These are phyloP conservation scores for Parafenestella ontariensis DNA, from an alignment of 2,329 filamentous ascomycete species.

Conservation along the genomic window DNA sequence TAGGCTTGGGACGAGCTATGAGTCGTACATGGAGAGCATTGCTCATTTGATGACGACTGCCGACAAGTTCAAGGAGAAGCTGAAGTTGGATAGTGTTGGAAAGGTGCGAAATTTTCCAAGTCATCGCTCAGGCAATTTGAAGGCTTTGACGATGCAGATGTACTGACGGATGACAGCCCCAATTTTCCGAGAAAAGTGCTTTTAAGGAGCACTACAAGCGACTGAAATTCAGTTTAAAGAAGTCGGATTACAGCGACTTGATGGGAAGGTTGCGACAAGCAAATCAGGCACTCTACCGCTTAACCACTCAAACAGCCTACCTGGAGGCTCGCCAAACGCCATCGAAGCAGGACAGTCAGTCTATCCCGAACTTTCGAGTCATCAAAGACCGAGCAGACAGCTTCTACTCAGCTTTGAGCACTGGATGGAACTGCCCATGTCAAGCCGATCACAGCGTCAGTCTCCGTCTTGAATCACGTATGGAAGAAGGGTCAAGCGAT, in stretches of 20 bases:
- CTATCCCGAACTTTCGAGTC: constrained; percentile 27
- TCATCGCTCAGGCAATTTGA: background rate
- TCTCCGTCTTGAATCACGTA: constrained; percentile 31
- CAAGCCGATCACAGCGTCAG: constrained; percentile 30
- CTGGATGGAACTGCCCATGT: constrained; percentile 34
- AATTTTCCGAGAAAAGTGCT: constrained; percentile 24
- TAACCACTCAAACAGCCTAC: constrained; percentile 31
- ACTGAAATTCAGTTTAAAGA: constrained; percentile 37
- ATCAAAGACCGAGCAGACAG: constrained; percentile 29
- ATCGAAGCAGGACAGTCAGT: background rate
- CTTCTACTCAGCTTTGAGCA: constrained; percentile 22
- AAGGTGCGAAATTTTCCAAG: constrained; percentile 11
- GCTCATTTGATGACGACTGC: constrained; percentile 10
- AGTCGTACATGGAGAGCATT: constrained; percentile 25
- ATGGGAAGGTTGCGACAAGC: constrained; percentile 27
- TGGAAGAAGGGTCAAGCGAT: constrained; percentile 16
- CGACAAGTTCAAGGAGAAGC: constrained; percentile 18
- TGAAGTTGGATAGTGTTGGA: constrained; percentile 23
- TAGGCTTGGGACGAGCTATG: constrained; percentile 18
- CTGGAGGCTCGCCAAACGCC: constrained; percentile 18
- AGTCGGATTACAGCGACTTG: constrained; percentile 34
- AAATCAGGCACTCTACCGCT: constrained; percentile 27
- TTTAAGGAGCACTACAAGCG: constrained; percentile 41
- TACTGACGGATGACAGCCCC: constrained; percentile 13
- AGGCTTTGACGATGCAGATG: background rate